Percentiles rank a stretch among this genome's conserved stretches.
phyloP scores from a whole-genome alignment of 1,139 yeast genomes.

The Candida sojae region DNA sequence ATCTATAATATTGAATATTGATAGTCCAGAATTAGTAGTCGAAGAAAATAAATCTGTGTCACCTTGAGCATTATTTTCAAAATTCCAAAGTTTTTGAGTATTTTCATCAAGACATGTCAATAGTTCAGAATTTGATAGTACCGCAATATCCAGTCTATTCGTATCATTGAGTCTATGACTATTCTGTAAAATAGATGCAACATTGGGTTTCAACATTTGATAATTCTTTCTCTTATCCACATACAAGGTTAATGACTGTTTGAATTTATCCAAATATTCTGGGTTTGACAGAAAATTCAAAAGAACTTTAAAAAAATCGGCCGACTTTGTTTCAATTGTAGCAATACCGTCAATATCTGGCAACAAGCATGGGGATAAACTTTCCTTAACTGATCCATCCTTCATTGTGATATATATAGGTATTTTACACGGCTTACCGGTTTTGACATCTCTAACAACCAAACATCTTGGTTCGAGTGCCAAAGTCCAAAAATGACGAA shows the following conservation, averaged over 20 bases:
- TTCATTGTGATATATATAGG: conserved; percentile 49
- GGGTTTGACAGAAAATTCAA: conserved; percentile 42
- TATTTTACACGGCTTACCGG: conserved; percentile 53
- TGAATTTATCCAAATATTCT: conserved; percentile 44
- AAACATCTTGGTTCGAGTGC: conserved; percentile 82
- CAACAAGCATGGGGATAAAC: conserved; percentile 64
- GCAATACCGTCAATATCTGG: conserved; percentile 58
- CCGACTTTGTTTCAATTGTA: conserved; percentile 42
- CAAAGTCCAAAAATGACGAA: conserved; percentile 90
- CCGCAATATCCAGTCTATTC: conserved; percentile 25
- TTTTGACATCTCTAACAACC: conserved; percentile 67
- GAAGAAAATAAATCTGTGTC: conserved; percentile 15
- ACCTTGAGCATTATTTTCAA: conserved; percentile 23
- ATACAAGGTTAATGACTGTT: conserved; percentile 46
- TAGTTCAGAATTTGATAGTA: conserved; percentile 22
- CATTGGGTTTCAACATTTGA: conserved; percentile 37
- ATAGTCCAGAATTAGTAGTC: conserved; percentile 23
- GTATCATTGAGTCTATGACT: conserved; percentile 33
- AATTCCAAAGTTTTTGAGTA: conserved; percentile 37
- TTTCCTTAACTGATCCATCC: conserved; percentile 32
- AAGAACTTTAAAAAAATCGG: conserved; percentile 46
- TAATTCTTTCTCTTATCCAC: conserved; percentile 51
- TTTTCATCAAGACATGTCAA: conserved; percentile 27
- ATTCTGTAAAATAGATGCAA: conserved; percentile 37
- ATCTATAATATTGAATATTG: conserved; percentile 54